Evolutionary conservation across 441 rosid genomes (phyloP), one percentile per base, ranked within the genome.

Genomic region (Sinapis alba): DNA sequence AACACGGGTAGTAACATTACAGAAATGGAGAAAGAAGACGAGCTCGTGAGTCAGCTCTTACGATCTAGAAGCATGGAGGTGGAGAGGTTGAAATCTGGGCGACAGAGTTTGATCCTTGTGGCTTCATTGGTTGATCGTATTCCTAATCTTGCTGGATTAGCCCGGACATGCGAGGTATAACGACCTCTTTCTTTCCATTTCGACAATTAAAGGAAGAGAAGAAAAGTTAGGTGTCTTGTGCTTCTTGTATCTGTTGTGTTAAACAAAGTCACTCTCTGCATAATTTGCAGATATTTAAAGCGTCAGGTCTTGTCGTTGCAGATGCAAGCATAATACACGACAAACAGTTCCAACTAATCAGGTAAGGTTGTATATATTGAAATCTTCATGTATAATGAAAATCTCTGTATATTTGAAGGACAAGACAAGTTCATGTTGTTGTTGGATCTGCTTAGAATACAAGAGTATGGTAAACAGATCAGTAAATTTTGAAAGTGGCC

Each of bases 111-210:
- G 80, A 84, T 96, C 68, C 87, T 96, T 36, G 98, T 96, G 66
- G 97, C 98, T 60, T 96, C 97, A 53, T 78, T 96, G 51, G 82
- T 93, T 74, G 97, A 96, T 81, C 95, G 99, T 51, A 89, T 93
- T 70, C 99, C 99, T 65, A 96, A 96, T 80, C 94, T 96, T 79
- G 98, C 98, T 56, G 97, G 99, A 61, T 84, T 96, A 85, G 94
- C 97, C 69, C 87, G 97, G 68, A 91, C 99, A 19, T 90, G 99
- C 80, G 97, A 96, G 97, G 98, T 91, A 82, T 78, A 68, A n/a
- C 53, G 30, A n/a, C 71, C 28, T 43, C 24, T 68, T 12, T 16
- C 41, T 15, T 45, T 57, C 72, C 75, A 28, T 45, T 38, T 43
- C 24, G 19, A 28, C 53, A 41, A 41, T 62, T 7, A 6, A 18